A percentile compares a stretch with the other conserved stretches of the same genome.
Evolutionary conservation across 2,329 filamentous ascomycete genomes (phyloP).

Genomic region (Colletotrichum paranaense): DNA sequence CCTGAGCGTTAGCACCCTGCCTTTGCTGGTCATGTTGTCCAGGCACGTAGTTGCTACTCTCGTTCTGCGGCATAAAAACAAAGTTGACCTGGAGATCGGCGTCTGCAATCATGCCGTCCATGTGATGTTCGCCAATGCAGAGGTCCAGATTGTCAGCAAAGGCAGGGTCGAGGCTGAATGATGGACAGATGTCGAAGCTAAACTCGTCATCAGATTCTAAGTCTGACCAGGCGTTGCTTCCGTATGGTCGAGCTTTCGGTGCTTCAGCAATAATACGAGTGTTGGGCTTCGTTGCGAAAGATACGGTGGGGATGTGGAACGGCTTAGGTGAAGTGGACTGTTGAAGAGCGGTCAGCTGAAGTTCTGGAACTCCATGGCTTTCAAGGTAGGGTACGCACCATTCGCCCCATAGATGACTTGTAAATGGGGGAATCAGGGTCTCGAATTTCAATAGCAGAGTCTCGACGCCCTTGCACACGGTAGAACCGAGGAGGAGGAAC

Average conservation of each 20-base stretch:
- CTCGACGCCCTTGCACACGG: conserved; percentile 27
- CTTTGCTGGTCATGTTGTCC: conserved; percentile 25
- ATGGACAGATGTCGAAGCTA: conserved; percentile 2
- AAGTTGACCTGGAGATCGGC: conserved; percentile 31
- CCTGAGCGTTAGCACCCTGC: conserved; percentile 8
- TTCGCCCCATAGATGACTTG: conserved; percentile 20
- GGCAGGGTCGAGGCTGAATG: conserved; percentile 1
- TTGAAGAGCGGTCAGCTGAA: neutral
- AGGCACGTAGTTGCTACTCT: conserved; percentile 1
- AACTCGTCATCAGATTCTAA: conserved; percentile 22
- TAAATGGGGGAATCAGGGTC: conserved; percentile 31
- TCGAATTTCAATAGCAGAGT: conserved; percentile 32
- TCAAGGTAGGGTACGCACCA: neutral
- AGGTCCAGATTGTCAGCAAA: conserved; percentile 13
- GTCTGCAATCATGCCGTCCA: conserved; percentile 9
- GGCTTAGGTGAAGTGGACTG: conserved; percentile 26
- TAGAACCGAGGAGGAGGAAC: conserved; percentile 25
- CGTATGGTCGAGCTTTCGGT: neutral
- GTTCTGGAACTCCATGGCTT: neutral
- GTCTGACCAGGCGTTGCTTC: conserved; percentile 17
- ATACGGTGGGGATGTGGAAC: conserved; percentile 10
- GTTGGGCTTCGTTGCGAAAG: conserved; percentile 19
- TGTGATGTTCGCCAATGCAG: conserved; percentile 7
- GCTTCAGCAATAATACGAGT: conserved; percentile 1
- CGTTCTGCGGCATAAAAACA: conserved; percentile 25